Percentiles rank a stretch among this genome's conserved stretches.
Conservation (phyloP, 495 filamentous ascomycete genomes). For the Rhypophila decipiens region DNA sequence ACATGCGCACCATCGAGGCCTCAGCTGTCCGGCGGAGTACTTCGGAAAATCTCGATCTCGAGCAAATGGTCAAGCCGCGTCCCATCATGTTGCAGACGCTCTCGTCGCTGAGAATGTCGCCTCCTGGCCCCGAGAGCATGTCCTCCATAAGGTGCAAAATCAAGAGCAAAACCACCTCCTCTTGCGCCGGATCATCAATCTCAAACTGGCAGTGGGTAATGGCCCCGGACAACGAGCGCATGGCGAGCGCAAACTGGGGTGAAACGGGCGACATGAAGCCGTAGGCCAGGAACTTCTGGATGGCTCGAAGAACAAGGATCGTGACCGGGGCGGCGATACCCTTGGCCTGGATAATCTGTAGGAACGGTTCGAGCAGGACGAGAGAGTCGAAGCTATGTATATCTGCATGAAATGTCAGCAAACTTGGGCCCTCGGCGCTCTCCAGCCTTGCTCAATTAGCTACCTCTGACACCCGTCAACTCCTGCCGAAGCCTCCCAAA, state of each 20-base stretch:
- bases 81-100: slow-evolving; percentile 99
- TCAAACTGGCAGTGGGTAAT: slow-evolving; percentile 98
- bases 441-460: not conserved
- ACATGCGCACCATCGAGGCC: slow-evolving; percentile 97
- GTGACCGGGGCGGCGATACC: slow-evolving; percentile 96
- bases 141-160: slow-evolving; percentile 97
- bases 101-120: slow-evolving; percentile 86
- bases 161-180: slow-evolving; percentile 88
- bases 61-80: slow-evolving; percentile 94
- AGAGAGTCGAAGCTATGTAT: slow-evolving; percentile 86
- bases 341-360: slow-evolving; percentile 94
- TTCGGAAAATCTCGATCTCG: slow-evolving; percentile 84
- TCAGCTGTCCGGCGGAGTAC: slow-evolving; percentile 86
- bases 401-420: slow-evolving; percentile 44
- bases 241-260: slow-evolving; percentile 77
- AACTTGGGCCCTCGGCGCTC: not conserved
- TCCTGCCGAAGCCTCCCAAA: slow-evolving; percentile 87
- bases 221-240: slow-evolving; percentile 90
- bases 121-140: slow-evolving; percentile 89
- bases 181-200: slow-evolving; percentile 86
- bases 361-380: slow-evolving; percentile 85
- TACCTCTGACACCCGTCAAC: slow-evolving; percentile 82
- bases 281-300: slow-evolving; percentile 96
- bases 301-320: slow-evolving; percentile 86
- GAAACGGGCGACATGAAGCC: slow-evolving; percentile 78